Evolutionary conservation across 192 early-diverging fungal genomes (phyloP).

Genomic region (Backusella morwellensis): DNA sequence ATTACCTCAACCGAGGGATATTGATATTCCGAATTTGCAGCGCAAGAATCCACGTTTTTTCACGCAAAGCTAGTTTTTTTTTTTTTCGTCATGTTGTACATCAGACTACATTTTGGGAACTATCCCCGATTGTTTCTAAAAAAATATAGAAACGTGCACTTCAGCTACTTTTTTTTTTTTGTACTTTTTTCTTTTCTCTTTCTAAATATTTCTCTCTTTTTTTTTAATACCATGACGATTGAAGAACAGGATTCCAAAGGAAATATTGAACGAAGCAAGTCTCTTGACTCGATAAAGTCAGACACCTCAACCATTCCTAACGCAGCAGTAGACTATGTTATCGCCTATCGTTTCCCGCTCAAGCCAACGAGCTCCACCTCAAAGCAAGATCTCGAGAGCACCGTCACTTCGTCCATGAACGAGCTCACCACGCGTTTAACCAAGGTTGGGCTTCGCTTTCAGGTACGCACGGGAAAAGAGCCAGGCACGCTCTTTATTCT

Average conservation of each 20-base stretch:
- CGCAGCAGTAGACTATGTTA: conserved; percentile 17
- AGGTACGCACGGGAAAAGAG: conserved; percentile 55
- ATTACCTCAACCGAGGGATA: no score
- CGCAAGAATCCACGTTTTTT: no score
- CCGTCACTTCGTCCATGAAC: conserved; percentile 47
- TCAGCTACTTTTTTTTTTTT: background rate
- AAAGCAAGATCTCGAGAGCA: conserved; percentile 21
- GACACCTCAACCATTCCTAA: background rate
- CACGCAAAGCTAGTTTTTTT: background rate
- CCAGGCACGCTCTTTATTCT: conserved; percentile 60
- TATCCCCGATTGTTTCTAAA: background rate
- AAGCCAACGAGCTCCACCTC: background rate
- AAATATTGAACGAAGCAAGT: background rate
- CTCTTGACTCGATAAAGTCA: background rate
- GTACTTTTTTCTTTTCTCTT: background rate
- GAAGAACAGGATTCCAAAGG: background rate
- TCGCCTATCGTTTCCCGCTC: conserved; percentile 3
- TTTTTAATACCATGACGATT: background rate
- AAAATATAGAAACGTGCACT: background rate
- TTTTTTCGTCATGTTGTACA: no score
- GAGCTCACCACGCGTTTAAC: conserved; percentile 52
- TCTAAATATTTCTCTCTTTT: background rate
- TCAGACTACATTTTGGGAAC: no score
- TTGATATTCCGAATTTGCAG: no score
- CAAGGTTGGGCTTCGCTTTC: conserved; percentile 58